Base-by-base conservation (phyloP, 2,329 filamentous ascomycete species). In the Shiraia sp. region DNA sequence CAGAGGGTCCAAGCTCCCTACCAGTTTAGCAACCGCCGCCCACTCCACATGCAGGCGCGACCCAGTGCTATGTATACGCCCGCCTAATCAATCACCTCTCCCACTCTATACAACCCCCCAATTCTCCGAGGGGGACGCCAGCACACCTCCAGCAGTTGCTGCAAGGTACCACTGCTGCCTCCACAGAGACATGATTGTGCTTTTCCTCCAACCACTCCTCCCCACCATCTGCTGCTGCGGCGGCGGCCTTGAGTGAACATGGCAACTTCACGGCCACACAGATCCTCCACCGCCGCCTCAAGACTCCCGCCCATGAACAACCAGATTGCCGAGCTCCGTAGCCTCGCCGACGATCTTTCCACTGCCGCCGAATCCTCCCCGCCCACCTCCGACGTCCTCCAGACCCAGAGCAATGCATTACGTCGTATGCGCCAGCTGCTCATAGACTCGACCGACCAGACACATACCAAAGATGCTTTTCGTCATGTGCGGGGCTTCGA, bases 401-500 rank as follows among this genome's bases (percentile, higher is more conserved):
- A 70, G 48, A 35, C 34, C 45, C 66, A 70, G 56, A 70, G 69
- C 49, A 78, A 81, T 52, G 74, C 76, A 38, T 75, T 88, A 42
- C 80, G 82, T 52, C 78, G 82, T 36, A 79, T 92, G 45, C 81
- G 84, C 59, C 86, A 89, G 68, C 72, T 79, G 41, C 73, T 83
- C 32, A 79, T 82, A 49, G 79, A 81, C 43, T 71, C 72, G 47
- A 69, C 70, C 51, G 68, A 72, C 43, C 71, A 74, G 19, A 71
- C 71, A 35, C 73, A 76, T 45, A 74, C 76, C 31, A 89, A 90
- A 72, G 88, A 95, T 72, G 85, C 88, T 55, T 96, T 96, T 65
- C 83, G 91, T 53, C 83, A 88, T 61, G 79, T 90, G 17, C 77
- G 80, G 42, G 91, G 91, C 58, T 96, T 95, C 68, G 82, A 89